Percentiles rank a stretch among this genome's conserved stretches.
Evolutionary conservation across 257 asterid species (phyloP).

Genomic region (Phtheirospermum japonicum): DNA sequence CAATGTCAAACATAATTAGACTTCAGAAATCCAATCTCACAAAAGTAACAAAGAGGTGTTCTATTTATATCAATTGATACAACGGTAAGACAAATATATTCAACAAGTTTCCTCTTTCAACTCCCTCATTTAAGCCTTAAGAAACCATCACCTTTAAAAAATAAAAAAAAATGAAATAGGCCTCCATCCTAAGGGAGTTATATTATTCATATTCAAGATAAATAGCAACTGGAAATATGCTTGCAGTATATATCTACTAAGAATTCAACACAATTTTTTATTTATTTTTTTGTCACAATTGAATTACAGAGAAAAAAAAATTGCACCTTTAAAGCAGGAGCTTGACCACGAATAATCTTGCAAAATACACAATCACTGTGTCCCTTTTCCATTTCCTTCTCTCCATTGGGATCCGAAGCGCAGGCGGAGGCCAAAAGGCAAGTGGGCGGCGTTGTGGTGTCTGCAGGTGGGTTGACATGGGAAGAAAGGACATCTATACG

Average conservation of each 20-base stretch:
- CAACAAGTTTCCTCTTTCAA: too few relatives aligned
- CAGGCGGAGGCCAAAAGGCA: conserved; percentile 34
- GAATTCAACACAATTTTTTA: too few relatives aligned
- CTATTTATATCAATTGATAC: too few relatives aligned
- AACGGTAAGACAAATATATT: too few relatives aligned
- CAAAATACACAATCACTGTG: conserved; percentile 61
- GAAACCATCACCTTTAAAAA: too few relatives aligned
- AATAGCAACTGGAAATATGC: too few relatives aligned
- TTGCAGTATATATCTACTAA: too few relatives aligned
- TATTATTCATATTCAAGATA: too few relatives aligned
- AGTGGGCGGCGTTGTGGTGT: conserved; percentile 30
- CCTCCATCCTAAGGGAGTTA: too few relatives aligned
- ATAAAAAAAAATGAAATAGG: too few relatives aligned
- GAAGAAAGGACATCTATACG: conserved; percentile 67
- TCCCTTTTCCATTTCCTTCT: conserved; percentile 19
- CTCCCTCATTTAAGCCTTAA: too few relatives aligned
- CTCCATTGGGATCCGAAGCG: conserved; percentile 33
- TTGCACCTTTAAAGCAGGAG: conserved; percentile 71
- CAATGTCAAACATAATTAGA: conserved; percentile 28
- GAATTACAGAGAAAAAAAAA: background rate
- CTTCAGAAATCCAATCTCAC: conserved; percentile 21
- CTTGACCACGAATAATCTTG: conserved; percentile 63
- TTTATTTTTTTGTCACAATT: background rate
- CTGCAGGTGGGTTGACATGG: conserved; percentile 47
- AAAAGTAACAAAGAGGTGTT: too few relatives aligned